Percentiles rank a stretch among this genome's conserved stretches.
Conservation (phyloP, 2,329 filamentous ascomycete species). For the Xylaria sp. region DNA sequence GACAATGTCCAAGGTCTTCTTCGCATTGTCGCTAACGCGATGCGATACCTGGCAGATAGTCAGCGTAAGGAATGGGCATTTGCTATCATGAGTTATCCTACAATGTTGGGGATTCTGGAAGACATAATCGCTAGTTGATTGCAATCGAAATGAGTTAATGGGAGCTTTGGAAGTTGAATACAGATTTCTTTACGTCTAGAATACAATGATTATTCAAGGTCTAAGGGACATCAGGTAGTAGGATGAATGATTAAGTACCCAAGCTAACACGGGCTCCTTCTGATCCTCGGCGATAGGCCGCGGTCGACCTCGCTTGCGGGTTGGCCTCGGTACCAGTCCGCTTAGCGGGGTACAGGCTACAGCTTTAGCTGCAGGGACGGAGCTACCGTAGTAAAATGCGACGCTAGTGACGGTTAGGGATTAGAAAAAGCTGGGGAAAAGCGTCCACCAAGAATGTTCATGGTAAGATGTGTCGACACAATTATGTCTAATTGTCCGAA, state of each 20-base stretch:
- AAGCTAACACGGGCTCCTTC: no score
- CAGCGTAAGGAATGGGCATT: slow-evolving; percentile 17
- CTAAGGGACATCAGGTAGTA: neutral
- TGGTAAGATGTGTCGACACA: no score
- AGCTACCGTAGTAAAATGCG: neutral
- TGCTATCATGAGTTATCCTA: slow-evolving; percentile 22
- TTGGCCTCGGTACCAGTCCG: slow-evolving; percentile 16
- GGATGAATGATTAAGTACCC: neutral
- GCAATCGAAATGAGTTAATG: neutral
- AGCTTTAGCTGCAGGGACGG: slow-evolving; percentile 4
- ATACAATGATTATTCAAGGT: neutral
- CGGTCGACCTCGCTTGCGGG: slow-evolving; percentile 6
- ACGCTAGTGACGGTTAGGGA: slow-evolving; percentile 2
- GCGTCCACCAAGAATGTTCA: no score
- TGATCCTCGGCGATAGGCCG: slow-evolving; percentile 5
- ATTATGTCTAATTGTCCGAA: no score
- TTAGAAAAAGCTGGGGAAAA: slow-evolving; percentile 17
- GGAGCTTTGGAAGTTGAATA: no score
- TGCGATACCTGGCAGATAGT: slow-evolving; percentile 45
- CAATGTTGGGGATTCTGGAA: slow-evolving; percentile 36
- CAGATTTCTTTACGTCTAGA: neutral
- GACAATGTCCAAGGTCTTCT: slow-evolving; percentile 82
- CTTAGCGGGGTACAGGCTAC: slow-evolving; percentile 13
- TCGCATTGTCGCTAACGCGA: slow-evolving; percentile 80
- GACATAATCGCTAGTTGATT: slow-evolving; percentile 31